Evolutionary conservation across 768 basidiomycete genomes (phyloP).

Genomic region (Xerocomus spinulosus): DNA sequence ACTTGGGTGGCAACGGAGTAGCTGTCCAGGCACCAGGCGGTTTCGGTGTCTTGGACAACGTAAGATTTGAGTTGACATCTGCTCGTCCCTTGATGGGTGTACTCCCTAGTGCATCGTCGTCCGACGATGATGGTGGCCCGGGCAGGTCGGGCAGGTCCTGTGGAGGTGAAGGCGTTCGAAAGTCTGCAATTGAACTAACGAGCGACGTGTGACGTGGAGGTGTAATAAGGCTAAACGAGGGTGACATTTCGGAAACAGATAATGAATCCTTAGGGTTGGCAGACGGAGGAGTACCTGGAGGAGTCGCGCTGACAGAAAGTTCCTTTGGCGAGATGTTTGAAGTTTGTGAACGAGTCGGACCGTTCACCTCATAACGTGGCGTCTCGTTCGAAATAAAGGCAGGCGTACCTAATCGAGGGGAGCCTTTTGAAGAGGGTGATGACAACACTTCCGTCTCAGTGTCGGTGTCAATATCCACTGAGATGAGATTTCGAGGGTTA

Average conservation of each 20-base stretch:
- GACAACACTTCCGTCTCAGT: conserved; percentile 27
- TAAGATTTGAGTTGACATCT: conserved; percentile 23
- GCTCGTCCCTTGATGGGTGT: conserved; percentile 18
- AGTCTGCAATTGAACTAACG: conserved; percentile 42
- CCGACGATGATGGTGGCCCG: conserved; percentile 53
- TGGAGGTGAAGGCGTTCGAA: conserved; percentile 62
- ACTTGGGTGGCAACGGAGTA: conserved; percentile 33
- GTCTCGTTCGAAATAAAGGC: conserved; percentile 10
- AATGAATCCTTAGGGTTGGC: background rate
- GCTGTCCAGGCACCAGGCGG: conserved; percentile 44
- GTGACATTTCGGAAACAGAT: conserved; percentile 4
- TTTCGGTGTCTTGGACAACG: conserved; percentile 41
- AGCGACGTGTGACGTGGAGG: conserved; percentile 45
- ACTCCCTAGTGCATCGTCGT: conserved; percentile 39
- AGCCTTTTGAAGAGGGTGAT: conserved; percentile 18
- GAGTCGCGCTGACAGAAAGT: conserved; percentile 18
- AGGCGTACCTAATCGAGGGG: conserved; percentile 12
- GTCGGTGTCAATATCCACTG: conserved; percentile 20
- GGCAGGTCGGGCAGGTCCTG: conserved; percentile 62
- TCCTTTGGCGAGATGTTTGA: conserved; percentile 1
- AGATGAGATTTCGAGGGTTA: conserved; percentile 10
- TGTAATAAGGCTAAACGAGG: conserved; percentile 36
- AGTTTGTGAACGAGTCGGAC: conserved; percentile 14
- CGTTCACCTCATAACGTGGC: conserved; percentile 14
- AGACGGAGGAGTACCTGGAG: conserved; percentile 23